Conservation (phyloP, 345 rosid genomes). For the Gossypium australe region DNA sequence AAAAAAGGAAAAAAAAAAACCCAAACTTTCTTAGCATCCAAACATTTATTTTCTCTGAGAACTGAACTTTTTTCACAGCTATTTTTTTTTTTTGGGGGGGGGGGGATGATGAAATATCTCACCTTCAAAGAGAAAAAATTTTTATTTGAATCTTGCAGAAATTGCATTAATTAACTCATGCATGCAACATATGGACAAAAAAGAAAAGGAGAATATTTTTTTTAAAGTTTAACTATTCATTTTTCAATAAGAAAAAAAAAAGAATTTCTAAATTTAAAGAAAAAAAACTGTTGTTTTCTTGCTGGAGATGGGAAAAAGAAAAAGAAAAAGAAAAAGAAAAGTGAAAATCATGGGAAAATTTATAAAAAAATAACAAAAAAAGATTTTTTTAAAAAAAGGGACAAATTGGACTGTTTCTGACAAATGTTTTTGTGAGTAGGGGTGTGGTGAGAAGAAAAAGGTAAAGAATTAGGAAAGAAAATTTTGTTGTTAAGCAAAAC, state of each 20-base stretch:
- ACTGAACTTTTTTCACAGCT: neutral
- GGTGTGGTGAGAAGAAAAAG: slow-evolving; percentile 22
- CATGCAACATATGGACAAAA: too few relatives aligned
- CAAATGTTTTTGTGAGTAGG: slow-evolving; percentile 18
- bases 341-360: neutral
- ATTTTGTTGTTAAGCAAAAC: slow-evolving; percentile 27
- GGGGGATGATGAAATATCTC: too few relatives aligned
- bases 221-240: too few relatives aligned
- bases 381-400: slow-evolving; percentile 16
- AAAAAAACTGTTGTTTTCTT: neutral
- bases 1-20: too few relatives aligned
- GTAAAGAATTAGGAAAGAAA: slow-evolving; percentile 5
- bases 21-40: neutral
- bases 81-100: too few relatives aligned
- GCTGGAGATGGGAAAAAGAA: neutral
- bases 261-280: neutral
- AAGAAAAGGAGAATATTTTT: too few relatives aligned
- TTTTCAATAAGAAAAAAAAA: neutral
- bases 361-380: neutral
- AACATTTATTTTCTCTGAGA: neutral
- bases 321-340: slow-evolving; percentile 9
- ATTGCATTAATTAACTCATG: too few relatives aligned
- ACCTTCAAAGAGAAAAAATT: too few relatives aligned
- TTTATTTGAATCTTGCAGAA: too few relatives aligned
- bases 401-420: slow-evolving; percentile 20